Conservation (phyloP, 768 basidiomycete genomes). For the Cyclocybe cylindracea region DNA sequence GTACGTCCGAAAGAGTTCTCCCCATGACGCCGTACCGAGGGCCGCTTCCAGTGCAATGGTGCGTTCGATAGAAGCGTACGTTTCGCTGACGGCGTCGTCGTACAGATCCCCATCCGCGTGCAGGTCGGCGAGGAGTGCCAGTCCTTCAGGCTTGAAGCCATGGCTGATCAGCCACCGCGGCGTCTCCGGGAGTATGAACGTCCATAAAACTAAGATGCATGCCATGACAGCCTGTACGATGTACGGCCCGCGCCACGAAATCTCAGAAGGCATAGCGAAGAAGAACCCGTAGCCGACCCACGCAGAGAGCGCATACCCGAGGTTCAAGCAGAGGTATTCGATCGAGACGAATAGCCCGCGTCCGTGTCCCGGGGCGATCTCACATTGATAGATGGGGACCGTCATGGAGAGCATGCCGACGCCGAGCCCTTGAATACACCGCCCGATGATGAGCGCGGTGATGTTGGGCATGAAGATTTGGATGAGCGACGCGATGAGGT, state of each 20-base stretch:
- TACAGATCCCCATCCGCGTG: constrained; percentile 50
- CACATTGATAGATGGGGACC: constrained; percentile 49
- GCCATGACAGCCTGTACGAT: constrained; percentile 54
- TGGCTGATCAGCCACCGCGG: constrained; percentile 59
- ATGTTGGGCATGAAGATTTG: constrained; percentile 51
- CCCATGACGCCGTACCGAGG: constrained; percentile 37
- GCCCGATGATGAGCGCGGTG: constrained; percentile 37
- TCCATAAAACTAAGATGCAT: constrained; percentile 44
- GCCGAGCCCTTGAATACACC: constrained; percentile 48
- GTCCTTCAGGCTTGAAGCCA: constrained; percentile 49
- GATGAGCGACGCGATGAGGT: constrained; percentile 49
- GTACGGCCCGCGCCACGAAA: constrained; percentile 59
- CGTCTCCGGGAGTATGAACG: constrained; percentile 51
- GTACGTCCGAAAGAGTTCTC: constrained; percentile 51
- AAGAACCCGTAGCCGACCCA: constrained; percentile 54
- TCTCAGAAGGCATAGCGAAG: constrained; percentile 42
- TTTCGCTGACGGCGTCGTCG: constrained; percentile 41
- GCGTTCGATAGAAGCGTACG: constrained; percentile 47
- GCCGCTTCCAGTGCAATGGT: constrained; percentile 28
- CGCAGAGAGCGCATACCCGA: constrained; percentile 49
- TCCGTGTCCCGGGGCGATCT: constrained; percentile 46
- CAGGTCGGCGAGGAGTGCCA: constrained; percentile 56
- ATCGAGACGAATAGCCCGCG: constrained; percentile 56
- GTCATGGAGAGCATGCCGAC: constrained; percentile 54
- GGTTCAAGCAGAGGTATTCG: constrained; percentile 53